Conservation (phyloP, 176 grass and related monocot genomes). For the bread wheat (Triticum aestivum) region IWGSC_CS_RefSeq_v2.1 NC_057813.1:175082017-175082516, state of each 20-base stretch:
- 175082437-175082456: neutral
- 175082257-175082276: no score
- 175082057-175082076: constrained; percentile 49
- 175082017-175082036: constrained; percentile 64
- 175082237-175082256: no score
- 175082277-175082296: no score
- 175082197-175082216: no score
- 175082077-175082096: constrained; percentile 50
- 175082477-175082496: neutral
- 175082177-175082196: no score
- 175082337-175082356: neutral
- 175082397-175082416: neutral
- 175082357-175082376: neutral
- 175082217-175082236: no score
- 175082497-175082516: neutral
- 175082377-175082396: neutral
- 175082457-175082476: neutral
- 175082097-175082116: constrained; percentile 65
- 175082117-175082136: neutral
- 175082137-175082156: neutral
- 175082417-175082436: neutral
- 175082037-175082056: constrained; percentile 51
- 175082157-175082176: no score
- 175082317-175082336: neutral
- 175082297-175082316: no score